Percentiles rank a stretch among this genome's conserved stretches.
Evolutionary conservation across 805 yeast genomes (phyloP).

Genomic region (Candida suzukii): DNA sequence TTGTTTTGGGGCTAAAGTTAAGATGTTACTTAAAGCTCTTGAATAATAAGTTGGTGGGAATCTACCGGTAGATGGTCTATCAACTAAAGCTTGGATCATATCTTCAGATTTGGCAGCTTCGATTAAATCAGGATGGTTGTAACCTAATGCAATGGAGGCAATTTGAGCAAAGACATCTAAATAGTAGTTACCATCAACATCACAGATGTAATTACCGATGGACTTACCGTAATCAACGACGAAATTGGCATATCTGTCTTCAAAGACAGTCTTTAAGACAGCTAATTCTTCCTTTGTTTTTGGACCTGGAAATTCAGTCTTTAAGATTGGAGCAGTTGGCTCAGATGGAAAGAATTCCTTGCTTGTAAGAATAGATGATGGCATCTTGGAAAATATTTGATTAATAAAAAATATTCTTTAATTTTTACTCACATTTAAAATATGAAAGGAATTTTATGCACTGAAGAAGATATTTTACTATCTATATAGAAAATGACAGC

Average conservation of each 20-base stretch:
- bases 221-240: slow-evolving; percentile 72
- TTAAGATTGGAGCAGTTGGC: slow-evolving; percentile 63
- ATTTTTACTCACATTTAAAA: no score
- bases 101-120: slow-evolving; percentile 63
- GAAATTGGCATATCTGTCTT: slow-evolving; percentile 63
- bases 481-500: no score
- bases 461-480: no score
- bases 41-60: slow-evolving; percentile 64
- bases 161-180: slow-evolving; percentile 80
- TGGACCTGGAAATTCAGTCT: slow-evolving; percentile 72
- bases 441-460: no score
- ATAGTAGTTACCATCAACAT: slow-evolving; percentile 69
- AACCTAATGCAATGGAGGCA: slow-evolving; percentile 79
- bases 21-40: slow-evolving; percentile 44
- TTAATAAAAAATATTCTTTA: no score
- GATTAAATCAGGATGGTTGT: slow-evolving; percentile 72
- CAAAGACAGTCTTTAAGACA: slow-evolving; percentile 54
- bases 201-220: slow-evolving; percentile 71
- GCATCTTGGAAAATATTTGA: no score
- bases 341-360: slow-evolving; percentile 65
- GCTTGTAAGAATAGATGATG: not conserved
- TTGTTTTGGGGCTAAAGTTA: slow-evolving; percentile 74
- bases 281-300: slow-evolving; percentile 63
- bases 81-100: slow-evolving; percentile 66
- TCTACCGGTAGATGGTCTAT: slow-evolving; percentile 81